A percentile compares a stretch with the other conserved stretches of the same genome.
Evolutionary conservation across 2,329 filamentous ascomycete genomes (phyloP).

Genomic region (Calonectria pseudoturangicola): DNA sequence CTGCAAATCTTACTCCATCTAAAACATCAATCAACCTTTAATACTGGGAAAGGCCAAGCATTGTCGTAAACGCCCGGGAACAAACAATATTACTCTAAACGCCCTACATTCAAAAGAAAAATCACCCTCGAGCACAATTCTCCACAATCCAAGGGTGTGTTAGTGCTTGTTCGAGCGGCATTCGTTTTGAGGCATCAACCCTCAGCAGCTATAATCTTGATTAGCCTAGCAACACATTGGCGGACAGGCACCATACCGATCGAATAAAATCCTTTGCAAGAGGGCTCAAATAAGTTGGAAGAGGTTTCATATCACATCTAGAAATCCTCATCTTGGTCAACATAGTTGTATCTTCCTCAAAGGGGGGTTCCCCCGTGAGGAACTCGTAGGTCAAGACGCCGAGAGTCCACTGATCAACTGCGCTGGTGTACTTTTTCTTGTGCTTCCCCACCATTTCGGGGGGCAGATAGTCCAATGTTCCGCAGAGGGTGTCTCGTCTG

Average conservation of each 20-base stretch:
- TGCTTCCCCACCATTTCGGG: constrained; percentile 51
- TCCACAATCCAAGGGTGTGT: constrained; percentile 51
- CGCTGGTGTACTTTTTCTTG: constrained; percentile 37
- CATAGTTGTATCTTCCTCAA: constrained; percentile 47
- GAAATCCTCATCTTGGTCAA: constrained; percentile 48
- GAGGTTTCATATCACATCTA: constrained; percentile 46
- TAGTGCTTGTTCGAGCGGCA: constrained; percentile 44
- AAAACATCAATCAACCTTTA: too few relatives aligned
- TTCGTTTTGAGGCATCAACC: constrained; percentile 45
- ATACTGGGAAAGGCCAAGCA: too few relatives aligned
- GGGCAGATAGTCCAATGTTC: constrained; percentile 56
- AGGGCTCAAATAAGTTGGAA: constrained; percentile 44
- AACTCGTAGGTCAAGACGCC: constrained; percentile 55
- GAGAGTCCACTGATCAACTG: constrained; percentile 51
- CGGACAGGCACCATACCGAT: constrained; percentile 21
- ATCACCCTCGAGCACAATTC: constrained; percentile 34
- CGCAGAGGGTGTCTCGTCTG: constrained; percentile 51
- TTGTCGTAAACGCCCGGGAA: too few relatives aligned
- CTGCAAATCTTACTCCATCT: background rate
- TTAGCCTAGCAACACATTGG: background rate
- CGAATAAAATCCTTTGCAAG: constrained; percentile 46
- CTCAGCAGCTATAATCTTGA: constrained; percentile 43
- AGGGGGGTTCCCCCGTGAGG: constrained; percentile 49
- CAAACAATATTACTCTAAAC: background rate
- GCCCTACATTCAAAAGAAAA: background rate